Conservation (phyloP, 1,139 yeast species). For the Pneumocystis carinii region DNA sequence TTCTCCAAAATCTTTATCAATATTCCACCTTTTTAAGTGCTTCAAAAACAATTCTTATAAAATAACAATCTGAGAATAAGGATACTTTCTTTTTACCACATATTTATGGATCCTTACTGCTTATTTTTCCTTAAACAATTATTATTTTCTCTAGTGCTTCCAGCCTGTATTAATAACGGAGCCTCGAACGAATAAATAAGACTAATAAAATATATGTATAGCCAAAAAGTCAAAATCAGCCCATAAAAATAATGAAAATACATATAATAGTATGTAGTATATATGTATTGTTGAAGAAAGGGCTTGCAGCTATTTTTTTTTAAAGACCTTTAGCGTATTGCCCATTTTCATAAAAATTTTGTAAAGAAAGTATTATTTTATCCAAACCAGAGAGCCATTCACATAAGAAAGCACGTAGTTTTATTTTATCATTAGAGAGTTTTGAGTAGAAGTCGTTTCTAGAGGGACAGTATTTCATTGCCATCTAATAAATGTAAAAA, state of each 20-base stretch:
- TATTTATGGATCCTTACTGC: too few relatives aligned
- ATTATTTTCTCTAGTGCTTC: too few relatives aligned
- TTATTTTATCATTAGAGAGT: constrained; percentile 44
- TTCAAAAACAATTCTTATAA: not conserved
- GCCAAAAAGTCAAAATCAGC: too few relatives aligned
- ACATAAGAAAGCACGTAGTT: constrained; percentile 48
- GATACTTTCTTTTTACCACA: too few relatives aligned
- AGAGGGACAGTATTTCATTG: constrained; percentile 92
- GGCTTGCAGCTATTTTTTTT: constrained; percentile 5
- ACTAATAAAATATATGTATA: too few relatives aligned
- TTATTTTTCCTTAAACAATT: too few relatives aligned
- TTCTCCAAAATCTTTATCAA: not conserved
- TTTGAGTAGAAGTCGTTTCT: constrained; percentile 72
- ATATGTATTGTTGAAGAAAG: not conserved
- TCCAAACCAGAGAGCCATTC: constrained; percentile 70
- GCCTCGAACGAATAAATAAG: too few relatives aligned
- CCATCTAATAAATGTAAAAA: constrained; percentile 31
- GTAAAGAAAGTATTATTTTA: constrained; percentile 53
- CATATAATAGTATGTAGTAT: not conserved
- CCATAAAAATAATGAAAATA: not conserved
- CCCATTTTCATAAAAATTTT: constrained; percentile 62
- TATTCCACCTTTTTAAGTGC: not conserved
- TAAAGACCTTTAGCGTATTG: constrained; percentile 82
- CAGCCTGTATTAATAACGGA: too few relatives aligned
- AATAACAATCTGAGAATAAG: not conserved